Base-by-base conservation (phyloP, 2,329 filamentous ascomycete genomes). In the Phialemonium atrogriseum region DNA sequence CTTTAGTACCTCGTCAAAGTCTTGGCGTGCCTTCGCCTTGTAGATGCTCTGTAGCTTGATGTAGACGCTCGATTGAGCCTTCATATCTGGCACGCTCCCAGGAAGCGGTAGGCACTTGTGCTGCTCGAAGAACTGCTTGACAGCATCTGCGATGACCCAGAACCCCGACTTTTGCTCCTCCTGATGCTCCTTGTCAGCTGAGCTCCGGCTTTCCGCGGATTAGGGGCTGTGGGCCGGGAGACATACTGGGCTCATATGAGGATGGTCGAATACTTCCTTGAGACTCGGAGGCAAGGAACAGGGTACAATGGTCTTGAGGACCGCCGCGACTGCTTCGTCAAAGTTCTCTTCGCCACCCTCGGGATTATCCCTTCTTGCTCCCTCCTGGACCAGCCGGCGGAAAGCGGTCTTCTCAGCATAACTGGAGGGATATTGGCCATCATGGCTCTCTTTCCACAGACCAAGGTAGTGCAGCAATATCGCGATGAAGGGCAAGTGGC, bases 301-400 rank as follows among this genome's bases (percentile, higher is more conserved):
- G 12, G 68, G 62, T 25, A 80, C 78, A 19, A 98, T 65, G n/a
- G 82, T 84, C 56, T 94, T 94, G 48, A 96, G 67, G 1, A 96
- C 87, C 5, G 88, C 86, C 10, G 77, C 78, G 27, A 80, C 77
- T 4, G 91, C 93, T 58, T 98, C 91, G 38, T 95, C 86, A 50
- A 87, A 98, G 55, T 98, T 98, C 61, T 98, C 91, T 52, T 98
- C 91, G 35, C 83, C 84, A 27, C 87, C 88, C 54, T 94, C 87
- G 1, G 85, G 56, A 36, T 77, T 93, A 44, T 80, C 64, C 30
- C 65, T 83, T 45, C 87, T 75, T 45, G 81, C 73, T 3, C 72
- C 76, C 5, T 68, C 65, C 9, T 76, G 66, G 2, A 98, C 75
- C 10, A 80, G 58, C 17, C 78, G 72, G 34, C 84, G 72, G 53